phyloP scores from a whole-genome alignment of 306 rosid species.

The Lathyrus tuberosus region DNA sequence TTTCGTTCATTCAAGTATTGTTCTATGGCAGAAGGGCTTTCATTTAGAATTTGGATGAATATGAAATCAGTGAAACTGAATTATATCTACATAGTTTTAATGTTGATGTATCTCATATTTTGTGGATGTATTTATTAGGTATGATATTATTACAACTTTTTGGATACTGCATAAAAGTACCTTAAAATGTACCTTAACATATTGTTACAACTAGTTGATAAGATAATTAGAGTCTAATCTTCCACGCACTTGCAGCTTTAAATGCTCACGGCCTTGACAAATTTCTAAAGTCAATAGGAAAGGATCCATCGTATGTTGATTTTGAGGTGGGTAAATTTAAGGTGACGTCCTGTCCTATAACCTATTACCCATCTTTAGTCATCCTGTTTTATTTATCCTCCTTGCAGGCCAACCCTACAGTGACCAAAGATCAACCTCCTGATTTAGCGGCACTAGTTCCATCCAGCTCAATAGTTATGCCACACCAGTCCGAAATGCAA shows the following conservation, averaged over 20 bases:
- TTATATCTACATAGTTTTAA: too few species aligned
- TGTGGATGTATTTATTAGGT: background rate
- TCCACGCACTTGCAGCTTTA: conserved; percentile 57
- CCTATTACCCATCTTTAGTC: background rate
- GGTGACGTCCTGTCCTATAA: background rate
- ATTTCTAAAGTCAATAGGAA: conserved; percentile 77
- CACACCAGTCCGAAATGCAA: conserved; percentile 60
- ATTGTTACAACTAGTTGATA: too few species aligned
- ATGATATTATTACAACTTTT: background rate
- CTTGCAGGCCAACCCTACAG: conserved; percentile 75
- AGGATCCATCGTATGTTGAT: conserved; percentile 81
- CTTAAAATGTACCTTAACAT: too few species aligned
- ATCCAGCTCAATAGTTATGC: conserved; percentile 48
- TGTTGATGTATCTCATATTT: background rate
- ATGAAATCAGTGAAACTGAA: too few species aligned
- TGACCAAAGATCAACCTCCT: conserved; percentile 95
- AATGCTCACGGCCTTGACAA: conserved; percentile 63
- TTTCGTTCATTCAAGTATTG: too few species aligned
- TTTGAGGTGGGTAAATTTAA: conserved; percentile 71
- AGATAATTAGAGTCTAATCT: too few species aligned
- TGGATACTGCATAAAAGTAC: background rate
- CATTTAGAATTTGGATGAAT: too few species aligned
- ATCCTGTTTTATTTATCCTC: conserved; percentile 8
- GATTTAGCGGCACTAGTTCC: conserved; percentile 90
- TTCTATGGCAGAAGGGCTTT: too few species aligned